These are phyloP conservation scores for Medicago arabica DNA, from an alignment of 306 rosid species.

Conservation along the genomic window DNA sequence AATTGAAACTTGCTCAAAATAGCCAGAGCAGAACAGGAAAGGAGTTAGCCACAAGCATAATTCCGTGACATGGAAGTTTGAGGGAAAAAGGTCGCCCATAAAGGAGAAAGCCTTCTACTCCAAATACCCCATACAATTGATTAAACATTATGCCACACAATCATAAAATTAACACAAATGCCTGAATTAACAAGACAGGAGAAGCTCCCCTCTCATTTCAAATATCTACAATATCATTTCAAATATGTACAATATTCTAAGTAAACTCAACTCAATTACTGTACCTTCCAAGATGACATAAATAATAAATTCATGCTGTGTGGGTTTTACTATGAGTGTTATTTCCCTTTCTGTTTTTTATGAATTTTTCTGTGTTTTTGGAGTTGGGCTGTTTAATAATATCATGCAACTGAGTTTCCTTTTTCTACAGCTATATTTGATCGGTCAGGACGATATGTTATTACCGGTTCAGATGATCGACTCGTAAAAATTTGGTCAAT, in stretches of 20 bases:
- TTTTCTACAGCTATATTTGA: conserved; percentile 85
- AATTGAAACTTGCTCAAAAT: too few species aligned
- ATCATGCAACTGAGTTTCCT: conserved; percentile 45
- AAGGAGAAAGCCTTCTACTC: too few species aligned
- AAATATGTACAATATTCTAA: conserved; percentile 9
- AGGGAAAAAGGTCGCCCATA: too few species aligned
- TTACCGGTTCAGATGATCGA: conserved; percentile 99
- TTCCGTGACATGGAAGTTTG: too few species aligned
- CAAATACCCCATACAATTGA: too few species aligned
- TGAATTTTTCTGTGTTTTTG: conserved; percentile 31
- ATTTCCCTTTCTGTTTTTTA: conserved; percentile 22
- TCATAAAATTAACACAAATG: too few species aligned
- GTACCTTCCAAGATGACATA: conserved; percentile 29
- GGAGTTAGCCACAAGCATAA: too few species aligned
- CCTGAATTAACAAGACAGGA: conserved; percentile 5
- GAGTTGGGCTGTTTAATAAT: conserved; percentile 34
- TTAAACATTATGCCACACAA: too few species aligned
- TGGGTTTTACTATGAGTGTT: conserved; percentile 20
- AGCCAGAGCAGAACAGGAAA: too few species aligned
- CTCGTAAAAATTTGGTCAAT: conserved; percentile 98
- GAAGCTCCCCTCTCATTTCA: background rate
- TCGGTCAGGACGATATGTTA: conserved; percentile 89
- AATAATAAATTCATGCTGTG: conserved; percentile 16
- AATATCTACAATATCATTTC: background rate
- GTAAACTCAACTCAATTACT: conserved; percentile 28